phyloP scores from a whole-genome alignment of 495 filamentous ascomycete species.

The Poronia punctata region DNA sequence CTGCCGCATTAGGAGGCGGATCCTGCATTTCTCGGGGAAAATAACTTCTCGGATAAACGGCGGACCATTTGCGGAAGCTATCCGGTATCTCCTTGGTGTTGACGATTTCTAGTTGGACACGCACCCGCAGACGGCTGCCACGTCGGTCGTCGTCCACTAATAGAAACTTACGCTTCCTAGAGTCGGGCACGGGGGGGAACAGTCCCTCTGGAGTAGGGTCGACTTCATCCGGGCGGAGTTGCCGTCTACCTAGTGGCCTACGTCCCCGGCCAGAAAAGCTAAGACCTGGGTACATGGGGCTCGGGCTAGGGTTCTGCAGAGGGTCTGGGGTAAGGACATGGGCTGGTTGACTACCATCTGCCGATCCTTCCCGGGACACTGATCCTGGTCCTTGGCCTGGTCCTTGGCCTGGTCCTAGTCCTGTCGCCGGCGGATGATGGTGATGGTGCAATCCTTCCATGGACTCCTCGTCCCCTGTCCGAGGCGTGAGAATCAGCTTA shows the following conservation, averaged over 20 bases:
- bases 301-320: constrained; percentile 57
- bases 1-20: constrained; percentile 58
- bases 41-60: constrained; percentile 84
- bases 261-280: constrained; percentile 41
- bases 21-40: constrained; percentile 82
- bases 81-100: constrained; percentile 92
- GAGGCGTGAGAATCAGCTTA: constrained; percentile 22
- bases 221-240: constrained; percentile 26
- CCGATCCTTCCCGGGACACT: too few relatives aligned
- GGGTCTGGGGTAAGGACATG: constrained; percentile 76
- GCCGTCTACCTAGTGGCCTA: constrained; percentile 28
- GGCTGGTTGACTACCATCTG: constrained; percentile 59
- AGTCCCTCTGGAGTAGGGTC: constrained; percentile 52
- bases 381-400: constrained; percentile 30
- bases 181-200: constrained; percentile 78
- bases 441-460: constrained; percentile 53
- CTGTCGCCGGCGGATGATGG: constrained; percentile 49
- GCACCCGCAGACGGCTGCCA: constrained; percentile 70
- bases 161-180: constrained; percentile 91
- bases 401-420: constrained; percentile 33
- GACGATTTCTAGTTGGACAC: constrained; percentile 79
- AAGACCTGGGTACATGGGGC: constrained; percentile 62
- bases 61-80: constrained; percentile 79
- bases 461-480: constrained; percentile 46
- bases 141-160: constrained; percentile 83